Conservation (phyloP, 768 basidiomycete species). For the Phlebiopsis gigantea region DNA sequence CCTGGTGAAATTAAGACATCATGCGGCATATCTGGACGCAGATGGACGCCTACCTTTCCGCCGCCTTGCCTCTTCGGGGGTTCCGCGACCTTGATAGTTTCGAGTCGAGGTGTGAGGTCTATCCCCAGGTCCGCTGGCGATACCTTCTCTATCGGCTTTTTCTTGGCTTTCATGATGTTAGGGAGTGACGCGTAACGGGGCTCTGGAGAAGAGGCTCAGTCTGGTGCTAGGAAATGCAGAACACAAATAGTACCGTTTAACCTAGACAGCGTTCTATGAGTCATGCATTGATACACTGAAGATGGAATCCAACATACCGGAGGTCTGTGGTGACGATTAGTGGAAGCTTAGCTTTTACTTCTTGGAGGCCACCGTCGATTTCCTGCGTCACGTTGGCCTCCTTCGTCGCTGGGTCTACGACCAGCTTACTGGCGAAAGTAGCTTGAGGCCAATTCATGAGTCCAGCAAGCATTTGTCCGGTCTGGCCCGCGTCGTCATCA, state of each 20-base stretch:
- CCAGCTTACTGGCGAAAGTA: constrained; percentile 88
- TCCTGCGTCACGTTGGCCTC: constrained; percentile 76
- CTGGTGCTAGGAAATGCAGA: background rate
- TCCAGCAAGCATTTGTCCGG: constrained; percentile 96
- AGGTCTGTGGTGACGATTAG: constrained; percentile 90
- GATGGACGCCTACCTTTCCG: constrained; percentile 56
- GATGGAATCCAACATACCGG: constrained; percentile 45
- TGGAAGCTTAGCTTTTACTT: constrained; percentile 74
- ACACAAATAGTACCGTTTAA: constrained; percentile 55
- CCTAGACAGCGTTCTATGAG: constrained; percentile 29
- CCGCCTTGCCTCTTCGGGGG: constrained; percentile 90
- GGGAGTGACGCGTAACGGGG: constrained; percentile 97
- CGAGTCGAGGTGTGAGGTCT: constrained; percentile 77
- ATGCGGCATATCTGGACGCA: background rate
- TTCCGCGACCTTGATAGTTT: constrained; percentile 84
- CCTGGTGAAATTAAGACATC: constrained; percentile 29
- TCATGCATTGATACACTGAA: background rate
- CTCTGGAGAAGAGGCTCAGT: constrained; percentile 40
- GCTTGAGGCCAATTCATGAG: constrained; percentile 91
- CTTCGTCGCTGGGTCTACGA: constrained; percentile 57
- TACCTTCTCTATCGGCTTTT: constrained; percentile 89
- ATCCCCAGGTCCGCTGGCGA: constrained; percentile 74
- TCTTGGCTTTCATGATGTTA: constrained; percentile 99
- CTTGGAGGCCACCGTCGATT: constrained; percentile 92
- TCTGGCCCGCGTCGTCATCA: constrained; percentile 93